phyloP scores from a whole-genome alignment of 306 rosid genomes.

The Dalbergia cochinchinensis region DNA sequence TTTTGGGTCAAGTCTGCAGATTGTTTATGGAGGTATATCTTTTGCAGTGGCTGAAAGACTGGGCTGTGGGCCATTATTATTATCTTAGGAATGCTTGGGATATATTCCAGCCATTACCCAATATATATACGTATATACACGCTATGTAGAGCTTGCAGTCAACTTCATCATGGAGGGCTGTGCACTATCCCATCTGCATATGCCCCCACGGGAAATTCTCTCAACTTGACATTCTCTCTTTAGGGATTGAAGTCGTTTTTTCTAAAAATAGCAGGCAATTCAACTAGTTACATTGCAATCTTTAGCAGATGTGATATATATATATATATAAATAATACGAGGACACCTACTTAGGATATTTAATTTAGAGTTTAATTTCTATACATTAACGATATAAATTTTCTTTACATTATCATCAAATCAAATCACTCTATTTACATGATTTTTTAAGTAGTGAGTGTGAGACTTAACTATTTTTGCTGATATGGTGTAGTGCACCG shows the following conservation, averaged over 20 bases:
- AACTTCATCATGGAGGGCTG: neutral
- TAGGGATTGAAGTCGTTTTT: neutral
- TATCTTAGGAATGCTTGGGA: neutral
- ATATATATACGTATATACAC: too few species aligned
- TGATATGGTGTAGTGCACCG: too few species aligned
- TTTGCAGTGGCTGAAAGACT: too few species aligned
- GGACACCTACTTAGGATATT: neutral
- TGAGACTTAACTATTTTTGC: too few species aligned
- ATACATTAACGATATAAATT: too few species aligned
- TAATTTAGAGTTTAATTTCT: too few species aligned
- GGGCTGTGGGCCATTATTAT: too few species aligned
- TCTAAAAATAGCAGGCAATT: too few species aligned
- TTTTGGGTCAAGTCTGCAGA: neutral
- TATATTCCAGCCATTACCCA: neutral
- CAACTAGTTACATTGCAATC: neutral
- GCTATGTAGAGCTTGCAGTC: neutral
- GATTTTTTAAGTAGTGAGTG: too few species aligned
- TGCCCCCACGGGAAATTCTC: neutral
- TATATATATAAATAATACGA: too few species aligned
- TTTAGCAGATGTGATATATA: neutral
- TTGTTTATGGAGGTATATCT: neutral
- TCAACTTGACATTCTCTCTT: neutral
- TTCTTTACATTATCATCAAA: too few species aligned
- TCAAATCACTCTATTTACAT: too few species aligned
- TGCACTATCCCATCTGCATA: neutral